phyloP scores from a whole-genome alignment of 1,139 yeast species.

The Saccharomyces uvarum region DNA sequence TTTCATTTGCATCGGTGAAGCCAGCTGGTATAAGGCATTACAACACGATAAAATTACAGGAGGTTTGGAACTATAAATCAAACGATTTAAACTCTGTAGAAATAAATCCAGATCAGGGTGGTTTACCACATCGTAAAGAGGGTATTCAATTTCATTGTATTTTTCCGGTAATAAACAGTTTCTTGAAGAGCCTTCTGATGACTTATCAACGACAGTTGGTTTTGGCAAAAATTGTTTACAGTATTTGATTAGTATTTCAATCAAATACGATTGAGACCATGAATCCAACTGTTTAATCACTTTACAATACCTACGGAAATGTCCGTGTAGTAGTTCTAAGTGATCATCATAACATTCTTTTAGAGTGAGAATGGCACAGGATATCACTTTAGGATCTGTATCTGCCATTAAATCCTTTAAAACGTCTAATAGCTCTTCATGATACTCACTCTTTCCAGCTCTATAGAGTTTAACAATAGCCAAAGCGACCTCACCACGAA shows the following conservation, averaged over 20 bases:
- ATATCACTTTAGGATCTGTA: constrained; percentile 56
- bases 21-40: constrained; percentile 46
- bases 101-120: constrained; percentile 55
- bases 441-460: constrained; percentile 29
- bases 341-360: constrained; percentile 46
- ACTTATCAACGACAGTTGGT: constrained; percentile 37
- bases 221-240: constrained; percentile 50
- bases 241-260: constrained; percentile 64
- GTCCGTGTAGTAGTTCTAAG: constrained; percentile 64
- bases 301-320: constrained; percentile 55
- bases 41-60: constrained; percentile 57
- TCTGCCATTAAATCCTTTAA: constrained; percentile 56
- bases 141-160: constrained; percentile 34
- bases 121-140: constrained; percentile 38
- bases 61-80: constrained; percentile 49
- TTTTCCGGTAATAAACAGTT: constrained; percentile 38
- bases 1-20: constrained; percentile 45
- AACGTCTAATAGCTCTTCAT: constrained; percentile 42
- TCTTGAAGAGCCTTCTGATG: constrained; percentile 24
- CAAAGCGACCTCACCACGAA: constrained; percentile 71
- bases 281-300: constrained; percentile 55
- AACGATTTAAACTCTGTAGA: constrained; percentile 38
- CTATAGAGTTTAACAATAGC: constrained; percentile 62
- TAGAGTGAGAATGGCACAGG: constrained; percentile 57
- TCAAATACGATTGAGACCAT: constrained; percentile 59